These are phyloP conservation scores for Chlamydomonas applanata DNA, from an alignment of 139 green algal species.

Conservation along the genomic window DNA sequence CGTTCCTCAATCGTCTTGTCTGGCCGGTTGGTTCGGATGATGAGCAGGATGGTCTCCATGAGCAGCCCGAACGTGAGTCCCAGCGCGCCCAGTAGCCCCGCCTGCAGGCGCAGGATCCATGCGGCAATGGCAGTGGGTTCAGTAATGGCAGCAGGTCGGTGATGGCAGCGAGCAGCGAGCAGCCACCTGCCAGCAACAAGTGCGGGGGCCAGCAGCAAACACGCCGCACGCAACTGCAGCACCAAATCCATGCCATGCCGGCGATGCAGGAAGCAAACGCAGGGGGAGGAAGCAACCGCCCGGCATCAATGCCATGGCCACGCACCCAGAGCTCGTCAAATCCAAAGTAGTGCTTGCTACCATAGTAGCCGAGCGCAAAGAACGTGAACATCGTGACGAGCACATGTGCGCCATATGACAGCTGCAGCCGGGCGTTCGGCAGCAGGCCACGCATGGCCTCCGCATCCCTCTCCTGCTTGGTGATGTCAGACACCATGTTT, in stretches of 20 bases:
- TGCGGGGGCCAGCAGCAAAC: no score
- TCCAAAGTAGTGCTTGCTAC: conserved; percentile 12
- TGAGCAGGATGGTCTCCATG: conserved; percentile 66
- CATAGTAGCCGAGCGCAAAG: conserved; percentile 66
- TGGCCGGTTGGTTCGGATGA: conserved; percentile 55
- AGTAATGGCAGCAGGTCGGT: not conserved
- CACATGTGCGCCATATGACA: conserved; percentile 75
- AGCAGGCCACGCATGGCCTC: conserved; percentile 38
- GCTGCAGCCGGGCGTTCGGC: conserved; percentile 58
- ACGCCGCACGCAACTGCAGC: not conserved
- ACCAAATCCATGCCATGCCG: not conserved
- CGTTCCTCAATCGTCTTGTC: not conserved
- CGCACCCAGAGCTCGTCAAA: conserved; percentile 40
- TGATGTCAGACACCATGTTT: conserved; percentile 43
- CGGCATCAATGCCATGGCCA: not conserved
- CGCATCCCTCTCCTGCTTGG: conserved; percentile 33
- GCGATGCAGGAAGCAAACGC: no score
- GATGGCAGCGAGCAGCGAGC: not conserved
- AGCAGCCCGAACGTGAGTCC: conserved; percentile 57
- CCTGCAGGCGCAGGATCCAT: conserved; percentile 19
- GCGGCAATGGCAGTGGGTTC: not conserved
- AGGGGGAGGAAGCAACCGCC: no score
- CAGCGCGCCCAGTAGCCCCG: conserved; percentile 39
- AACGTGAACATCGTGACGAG: conserved; percentile 78
- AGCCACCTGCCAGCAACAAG: no score